A percentile compares a stretch with the other conserved stretches of the same genome.
phyloP scores from a whole-genome alignment of 2,329 filamentous ascomycete genomes.

The Colletotrichum shisoi region DNA sequence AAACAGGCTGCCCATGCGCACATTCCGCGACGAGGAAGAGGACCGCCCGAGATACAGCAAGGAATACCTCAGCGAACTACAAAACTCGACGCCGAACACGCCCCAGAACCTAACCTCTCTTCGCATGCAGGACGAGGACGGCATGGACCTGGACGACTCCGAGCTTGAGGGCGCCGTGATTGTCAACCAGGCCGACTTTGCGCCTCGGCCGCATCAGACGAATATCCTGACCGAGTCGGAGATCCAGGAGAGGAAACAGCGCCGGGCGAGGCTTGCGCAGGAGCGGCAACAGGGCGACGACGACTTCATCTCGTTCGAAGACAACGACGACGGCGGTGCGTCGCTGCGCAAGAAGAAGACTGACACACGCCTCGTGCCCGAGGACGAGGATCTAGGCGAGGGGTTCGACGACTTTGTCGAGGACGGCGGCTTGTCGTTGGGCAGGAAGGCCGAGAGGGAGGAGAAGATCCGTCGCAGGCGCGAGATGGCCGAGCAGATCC shows the following conservation, averaged over 20 bases:
- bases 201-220: constrained; percentile 48
- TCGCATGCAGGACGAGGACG: constrained; percentile 56
- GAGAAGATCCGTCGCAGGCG: constrained; percentile 70
- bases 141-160: constrained; percentile 65
- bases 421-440: constrained; percentile 80
- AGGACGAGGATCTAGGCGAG: constrained; percentile 92
- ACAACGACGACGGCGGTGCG: constrained; percentile 57
- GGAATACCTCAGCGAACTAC: constrained; percentile 85
- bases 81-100: constrained; percentile 83
- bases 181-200: constrained; percentile 60
- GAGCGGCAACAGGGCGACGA: constrained; percentile 58
- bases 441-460: constrained; percentile 79
- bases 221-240: constrained; percentile 50
- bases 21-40: constrained; percentile 64
- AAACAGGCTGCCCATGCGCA: constrained; percentile 66
- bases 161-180: constrained; percentile 72
- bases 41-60: constrained; percentile 83
- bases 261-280: constrained; percentile 80
- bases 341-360: constrained; percentile 52
- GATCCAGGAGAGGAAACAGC: constrained; percentile 56
- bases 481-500: constrained; percentile 85
- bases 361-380: constrained; percentile 77
- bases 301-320: constrained; percentile 71
- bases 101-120: constrained; percentile 68
- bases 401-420: constrained; percentile 93